Conservation (phyloP, 129 eudicot genomes). For the Solidago caesia region DNA sequence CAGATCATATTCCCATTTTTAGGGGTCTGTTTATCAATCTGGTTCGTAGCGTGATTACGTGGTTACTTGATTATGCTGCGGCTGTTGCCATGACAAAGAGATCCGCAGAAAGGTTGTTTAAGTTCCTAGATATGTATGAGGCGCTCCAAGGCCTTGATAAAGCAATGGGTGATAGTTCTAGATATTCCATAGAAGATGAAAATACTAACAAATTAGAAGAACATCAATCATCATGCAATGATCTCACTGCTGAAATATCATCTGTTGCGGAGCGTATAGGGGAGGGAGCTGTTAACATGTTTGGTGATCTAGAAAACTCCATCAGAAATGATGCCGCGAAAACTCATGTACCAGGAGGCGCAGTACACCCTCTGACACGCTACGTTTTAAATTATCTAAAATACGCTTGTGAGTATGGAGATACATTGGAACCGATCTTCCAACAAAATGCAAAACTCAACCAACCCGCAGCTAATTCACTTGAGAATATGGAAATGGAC, state of each 20-base stretch:
- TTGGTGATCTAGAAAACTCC: slow-evolving; percentile 68
- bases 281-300: slow-evolving; percentile 47
- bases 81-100: slow-evolving; percentile 53
- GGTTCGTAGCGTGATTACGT: slow-evolving; percentile 48
- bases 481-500: slow-evolving; percentile 16
- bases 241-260: slow-evolving; percentile 43
- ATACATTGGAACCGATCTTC: slow-evolving; percentile 58
- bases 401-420: slow-evolving; percentile 68
- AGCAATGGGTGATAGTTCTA: slow-evolving; percentile 17
- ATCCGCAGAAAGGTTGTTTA: slow-evolving; percentile 68
- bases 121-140: slow-evolving; percentile 73
- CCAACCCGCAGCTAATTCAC: not conserved
- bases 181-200: slow-evolving; percentile 3
- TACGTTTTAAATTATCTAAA: slow-evolving; percentile 76
- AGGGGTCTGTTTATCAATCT: slow-evolving; percentile 44
- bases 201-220: not conserved
- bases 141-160: slow-evolving; percentile 44
- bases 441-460: slow-evolving; percentile 31
- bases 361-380: slow-evolving; percentile 88
- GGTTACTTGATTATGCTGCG: slow-evolving; percentile 64
- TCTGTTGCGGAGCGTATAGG: slow-evolving; percentile 46
- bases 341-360: slow-evolving; percentile 76
- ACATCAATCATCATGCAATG: slow-evolving; percentile 9
- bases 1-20: slow-evolving; percentile 24
- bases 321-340: slow-evolving; percentile 54